Evolutionary conservation across 768 basidiomycete species (phyloP).

Genomic region (Glaciozyma martinii): DNA sequence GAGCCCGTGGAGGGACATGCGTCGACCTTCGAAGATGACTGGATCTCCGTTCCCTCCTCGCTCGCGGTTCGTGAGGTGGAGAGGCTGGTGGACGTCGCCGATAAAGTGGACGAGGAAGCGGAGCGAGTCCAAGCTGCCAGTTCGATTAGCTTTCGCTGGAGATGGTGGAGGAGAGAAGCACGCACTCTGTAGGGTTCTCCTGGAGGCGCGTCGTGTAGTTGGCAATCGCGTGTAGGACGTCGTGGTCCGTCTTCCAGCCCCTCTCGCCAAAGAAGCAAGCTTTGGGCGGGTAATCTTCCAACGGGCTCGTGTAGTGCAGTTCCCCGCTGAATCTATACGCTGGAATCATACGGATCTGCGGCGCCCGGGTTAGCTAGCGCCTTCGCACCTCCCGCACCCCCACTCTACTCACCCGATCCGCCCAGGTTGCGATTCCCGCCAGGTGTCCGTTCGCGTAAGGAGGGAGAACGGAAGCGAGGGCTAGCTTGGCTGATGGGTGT

Average conservation of each 20-base stretch:
- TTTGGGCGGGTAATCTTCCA: constrained; percentile 48
- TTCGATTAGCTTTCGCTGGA: neutral
- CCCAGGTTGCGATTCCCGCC: constrained; percentile 78
- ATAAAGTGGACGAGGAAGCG: constrained; percentile 89
- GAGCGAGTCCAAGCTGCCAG: constrained; percentile 52
- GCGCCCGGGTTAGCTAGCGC: neutral
- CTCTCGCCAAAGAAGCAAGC: constrained; percentile 54
- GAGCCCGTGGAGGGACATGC: constrained; percentile 26
- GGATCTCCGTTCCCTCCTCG: constrained; percentile 70
- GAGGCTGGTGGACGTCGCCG: constrained; percentile 81
- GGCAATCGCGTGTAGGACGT: constrained; percentile 67
- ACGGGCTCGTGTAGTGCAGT: constrained; percentile 22
- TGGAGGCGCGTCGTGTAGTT: constrained; percentile 48
- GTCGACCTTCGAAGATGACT: constrained; percentile 25
- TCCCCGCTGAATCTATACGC: constrained; percentile 15
- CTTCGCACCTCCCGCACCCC: constrained; percentile 19
- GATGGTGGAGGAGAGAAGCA: neutral
- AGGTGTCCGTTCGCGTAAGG: constrained; percentile 56
- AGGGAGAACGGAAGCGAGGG: constrained; percentile 56
- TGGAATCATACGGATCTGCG: neutral
- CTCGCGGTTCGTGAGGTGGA: constrained; percentile 81
- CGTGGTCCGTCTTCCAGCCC: constrained; percentile 54
- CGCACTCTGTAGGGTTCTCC: constrained; percentile 15
- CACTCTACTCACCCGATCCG: constrained; percentile 52
- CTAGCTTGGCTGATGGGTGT: constrained; percentile 57